Percentiles rank a stretch among this genome's conserved stretches.
Conservation (phyloP, 768 basidiomycete genomes). For the Rhodotorula kratochvilovae region DNA sequence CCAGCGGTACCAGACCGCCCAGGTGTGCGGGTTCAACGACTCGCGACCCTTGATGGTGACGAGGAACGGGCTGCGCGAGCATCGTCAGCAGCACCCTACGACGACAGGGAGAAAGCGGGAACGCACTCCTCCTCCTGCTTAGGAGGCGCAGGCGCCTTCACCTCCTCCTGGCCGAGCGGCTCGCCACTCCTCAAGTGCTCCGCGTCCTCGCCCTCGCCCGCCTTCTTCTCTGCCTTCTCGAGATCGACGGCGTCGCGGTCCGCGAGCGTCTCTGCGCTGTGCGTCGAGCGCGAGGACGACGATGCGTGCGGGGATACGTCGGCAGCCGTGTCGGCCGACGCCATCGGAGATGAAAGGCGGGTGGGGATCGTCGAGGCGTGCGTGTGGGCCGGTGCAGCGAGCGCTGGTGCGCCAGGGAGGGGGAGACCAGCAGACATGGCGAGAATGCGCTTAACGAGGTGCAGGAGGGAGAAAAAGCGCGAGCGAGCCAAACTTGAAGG, state of each 20-base stretch:
- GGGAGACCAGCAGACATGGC: neutral
- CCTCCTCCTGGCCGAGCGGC: neutral
- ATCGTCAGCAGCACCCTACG: neutral
- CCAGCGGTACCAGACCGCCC: conserved; percentile 41
- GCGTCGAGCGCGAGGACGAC: conserved; percentile 1
- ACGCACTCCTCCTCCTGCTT: conserved; percentile 12
- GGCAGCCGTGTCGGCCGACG: neutral
- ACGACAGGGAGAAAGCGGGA: neutral
- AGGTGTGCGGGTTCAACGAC: conserved; percentile 41
- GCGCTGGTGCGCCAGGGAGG: neutral
- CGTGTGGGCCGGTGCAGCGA: neutral
- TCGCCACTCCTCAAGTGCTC: neutral
- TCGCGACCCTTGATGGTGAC: conserved; percentile 39
- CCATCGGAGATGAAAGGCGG: neutral
- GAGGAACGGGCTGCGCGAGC: conserved; percentile 22
- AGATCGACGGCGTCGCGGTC: neutral
- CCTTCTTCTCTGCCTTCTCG: conserved; percentile 10
- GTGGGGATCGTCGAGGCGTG: neutral
- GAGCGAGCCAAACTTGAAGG: too few relatives aligned
- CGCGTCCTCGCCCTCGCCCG: neutral
- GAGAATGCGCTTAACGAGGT: neutral
- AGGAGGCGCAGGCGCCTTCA: neutral
- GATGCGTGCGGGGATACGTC: neutral
- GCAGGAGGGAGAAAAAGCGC: neutral
- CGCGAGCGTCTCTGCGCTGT: neutral